Evolutionary conservation across 2,329 filamentous ascomycete genomes (phyloP), one percentile per base, ranked within the genome.

Genomic region (Xylariaceae sp.): DNA sequence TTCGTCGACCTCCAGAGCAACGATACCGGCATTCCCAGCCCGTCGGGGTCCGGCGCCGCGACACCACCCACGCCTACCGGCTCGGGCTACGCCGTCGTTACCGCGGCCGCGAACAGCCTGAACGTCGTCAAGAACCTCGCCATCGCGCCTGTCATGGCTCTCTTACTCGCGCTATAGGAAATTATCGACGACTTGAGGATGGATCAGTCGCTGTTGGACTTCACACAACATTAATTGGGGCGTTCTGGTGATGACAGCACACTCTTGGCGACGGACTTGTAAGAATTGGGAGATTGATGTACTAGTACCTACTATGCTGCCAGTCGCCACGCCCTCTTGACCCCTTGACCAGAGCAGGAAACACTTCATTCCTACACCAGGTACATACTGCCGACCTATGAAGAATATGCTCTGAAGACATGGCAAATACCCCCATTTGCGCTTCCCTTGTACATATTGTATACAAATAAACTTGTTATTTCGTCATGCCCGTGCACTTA

Each of bases 1-100:
- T 87, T 89, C 67, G 71, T 66, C 21, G 58, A 73, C 48, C 57
- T 70, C 20, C 26, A 40, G 20, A 54, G 56, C 45, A 65, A 65
- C 45, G 54, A 52, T 41, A 61, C 50, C 26, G 46, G 48, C 26
- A 47, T 60, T 2, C 48, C 61, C 5, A 56, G 52, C 45, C 58
- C 68, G 2, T 60, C 50, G 19, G 50, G 50, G 40, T 56, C 20
- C n/a, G 47, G 52, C 41, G 37, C 49, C 19, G 20, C 10, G 46
- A 40, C 44, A 41, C 49, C 10, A 37, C 43, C 49, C 10, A 37
- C 57, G 4, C 49, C 62, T 7, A 44, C 56, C 1, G 26, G 32
- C 12, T 37, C 32, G 9, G 32, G 32, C 57, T 0, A 57, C 57
- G 7, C 7, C 55, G 14, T 43, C 49, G 20, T 61, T 12, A 51